Conservation (phyloP, 2,329 filamentous ascomycete genomes). For the Penicillium sp. region DNA sequence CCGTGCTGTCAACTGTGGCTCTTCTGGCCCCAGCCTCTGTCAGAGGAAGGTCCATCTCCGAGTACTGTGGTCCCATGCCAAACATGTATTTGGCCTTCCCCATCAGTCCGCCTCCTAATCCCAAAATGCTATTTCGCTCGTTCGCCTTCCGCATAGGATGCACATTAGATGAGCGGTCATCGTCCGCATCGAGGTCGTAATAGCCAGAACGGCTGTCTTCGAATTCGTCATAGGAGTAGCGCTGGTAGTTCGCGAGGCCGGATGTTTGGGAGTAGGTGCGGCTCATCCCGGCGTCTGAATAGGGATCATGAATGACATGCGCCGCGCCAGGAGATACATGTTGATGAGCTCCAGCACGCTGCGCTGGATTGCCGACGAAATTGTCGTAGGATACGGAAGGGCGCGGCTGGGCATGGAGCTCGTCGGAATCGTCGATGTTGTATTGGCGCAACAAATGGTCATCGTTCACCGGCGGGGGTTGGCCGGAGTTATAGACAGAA, state of each 20-base stretch:
- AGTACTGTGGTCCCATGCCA: slow-evolving; percentile 84
- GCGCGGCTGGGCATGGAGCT: slow-evolving; percentile 61
- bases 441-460: slow-evolving; percentile 78
- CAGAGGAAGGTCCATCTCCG: slow-evolving; percentile 96
- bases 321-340: slow-evolving; percentile 44
- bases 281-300: slow-evolving; percentile 40
- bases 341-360: slow-evolving; percentile 51
- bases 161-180: slow-evolving; percentile 58
- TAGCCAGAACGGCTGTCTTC: slow-evolving; percentile 80
- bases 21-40: slow-evolving; percentile 71
- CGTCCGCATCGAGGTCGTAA: slow-evolving; percentile 69
- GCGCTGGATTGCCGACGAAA: slow-evolving; percentile 74
- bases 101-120: slow-evolving; percentile 82
- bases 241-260: slow-evolving; percentile 82
- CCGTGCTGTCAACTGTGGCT: slow-evolving; percentile 48
- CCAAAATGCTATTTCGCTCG: slow-evolving; percentile 86
- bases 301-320: slow-evolving; percentile 41
- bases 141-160: slow-evolving; percentile 61
- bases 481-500: slow-evolving; percentile 70
- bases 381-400: slow-evolving; percentile 94
- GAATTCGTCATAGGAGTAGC: slow-evolving; percentile 86
- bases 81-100: slow-evolving; percentile 88
- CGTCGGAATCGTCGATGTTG: slow-evolving; percentile 69
- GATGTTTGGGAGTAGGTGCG: slow-evolving; percentile 74
- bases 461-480: slow-evolving; percentile 78